Base-by-base conservation (phyloP, 148 eudicot species). In the Vaccinium macrocarpon region DNA sequence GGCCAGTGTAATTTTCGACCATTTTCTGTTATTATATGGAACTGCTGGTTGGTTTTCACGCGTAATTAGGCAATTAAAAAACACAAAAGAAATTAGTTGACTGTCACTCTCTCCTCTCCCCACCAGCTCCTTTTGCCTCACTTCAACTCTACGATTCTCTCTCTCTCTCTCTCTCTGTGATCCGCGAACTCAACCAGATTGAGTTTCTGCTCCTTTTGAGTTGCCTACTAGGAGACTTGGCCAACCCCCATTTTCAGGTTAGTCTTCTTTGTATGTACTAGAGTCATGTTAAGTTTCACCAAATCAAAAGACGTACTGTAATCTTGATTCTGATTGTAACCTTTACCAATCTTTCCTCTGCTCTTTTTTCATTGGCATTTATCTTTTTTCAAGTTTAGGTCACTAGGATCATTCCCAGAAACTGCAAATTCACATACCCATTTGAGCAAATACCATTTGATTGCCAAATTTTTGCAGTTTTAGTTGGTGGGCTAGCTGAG, bases 141-240 rank as follows among this genome's bases (percentile, higher is more conserved):
- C 85, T 86, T 82, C 76, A 78, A 82, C 81, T 73, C 50, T 81
- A 70, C 70, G 27, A 80, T 25, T 76, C 42, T 23, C 76, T 85
- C 76, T 29, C 82, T 56, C 5, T 68, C 71, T 55, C 52, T 81
- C 83, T 81, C 83, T 46, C 21, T 25, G 1, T 29, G 51, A 23
- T 77, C 59, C 9, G 35, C 12, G 73, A 68, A 68, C 38, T 38
- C 42, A 68, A 68, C 73, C 73, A 13, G 73, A 27, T 27, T 68
- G 42, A 68, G 73, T 27, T 52, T 68, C 38, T 68, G 42, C 73
- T 68, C 38, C 73, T 68, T 10, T 13, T 68, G 73, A 27, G 73
- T 68, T 29, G 38, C 73, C 25, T 66, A 0, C 72, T 66, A 66
- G 35, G 6, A 66, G 35, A 66, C 72, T 25, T 66, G 16, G 27